Evolutionary conservation across 345 rosid species (phyloP).

Genomic region (Trapa bicornis): DNA sequence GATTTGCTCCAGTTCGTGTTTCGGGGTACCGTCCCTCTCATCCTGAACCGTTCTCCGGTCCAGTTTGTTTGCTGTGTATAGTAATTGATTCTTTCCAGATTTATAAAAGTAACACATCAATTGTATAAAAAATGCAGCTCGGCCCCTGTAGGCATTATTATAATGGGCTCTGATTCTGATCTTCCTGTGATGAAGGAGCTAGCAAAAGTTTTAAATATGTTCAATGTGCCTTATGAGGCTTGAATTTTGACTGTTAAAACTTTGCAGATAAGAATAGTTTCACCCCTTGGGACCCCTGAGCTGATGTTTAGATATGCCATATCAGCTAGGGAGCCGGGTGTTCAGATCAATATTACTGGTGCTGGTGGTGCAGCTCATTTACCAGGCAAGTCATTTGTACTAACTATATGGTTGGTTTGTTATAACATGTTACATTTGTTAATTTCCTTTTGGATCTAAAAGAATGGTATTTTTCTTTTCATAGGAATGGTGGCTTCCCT

Average conservation of each 20-base stretch:
- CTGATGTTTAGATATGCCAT: constrained; percentile 76
- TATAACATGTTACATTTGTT: background rate
- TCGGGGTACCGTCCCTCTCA: constrained; percentile 4
- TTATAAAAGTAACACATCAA: background rate
- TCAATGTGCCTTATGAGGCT: constrained; percentile 73
- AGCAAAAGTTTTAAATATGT: constrained; percentile 48
- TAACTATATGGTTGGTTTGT: background rate
- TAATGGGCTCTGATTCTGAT: constrained; percentile 96
- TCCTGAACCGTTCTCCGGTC: constrained; percentile 21
- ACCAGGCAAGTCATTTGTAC: constrained; percentile 36
- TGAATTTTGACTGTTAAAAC: background rate
- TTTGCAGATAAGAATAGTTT: constrained; percentile 64
- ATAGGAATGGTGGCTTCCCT: constrained; percentile 93
- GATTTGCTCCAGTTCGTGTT: constrained; percentile 33
- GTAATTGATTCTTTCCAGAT: background rate
- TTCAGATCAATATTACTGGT: constrained; percentile 82
- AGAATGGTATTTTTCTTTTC: constrained; percentile 3
- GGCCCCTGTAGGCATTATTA: constrained; percentile 59
- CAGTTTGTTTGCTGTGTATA: constrained; percentile 12
- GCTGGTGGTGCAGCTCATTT: constrained; percentile 99
- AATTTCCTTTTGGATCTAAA: background rate
- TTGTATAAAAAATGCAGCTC: constrained; percentile 24
- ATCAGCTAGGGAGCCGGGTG: constrained; percentile 54
- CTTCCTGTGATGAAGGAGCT: constrained; percentile 97
- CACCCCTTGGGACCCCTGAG: constrained; percentile 89